Base-by-base conservation (phyloP, 495 filamentous ascomycete species). In the Bathelium albidoporum region DNA sequence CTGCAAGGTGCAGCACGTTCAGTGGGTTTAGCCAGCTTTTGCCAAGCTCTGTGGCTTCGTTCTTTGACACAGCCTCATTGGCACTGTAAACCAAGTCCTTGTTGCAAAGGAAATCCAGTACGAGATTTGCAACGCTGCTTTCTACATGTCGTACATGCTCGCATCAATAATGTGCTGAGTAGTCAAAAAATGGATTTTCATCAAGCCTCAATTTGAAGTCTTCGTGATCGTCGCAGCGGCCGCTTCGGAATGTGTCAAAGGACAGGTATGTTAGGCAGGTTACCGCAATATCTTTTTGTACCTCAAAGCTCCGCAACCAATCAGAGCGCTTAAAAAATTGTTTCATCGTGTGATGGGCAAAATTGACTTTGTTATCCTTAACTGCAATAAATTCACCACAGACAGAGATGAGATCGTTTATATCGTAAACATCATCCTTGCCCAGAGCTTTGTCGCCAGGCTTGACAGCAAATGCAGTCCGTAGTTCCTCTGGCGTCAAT, bases 281-380 rank as follows among this genome's bases (percentile, higher is more conserved):
- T 29, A 20, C 4, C 10, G 49, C 49, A 7, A 55, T 55, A 3
- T 55, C 49, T 11, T 28, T 24, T 20, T 55, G 22, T 1, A 12
- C 36, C 77, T 65, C 2, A 9, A 76, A 70, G 60, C 77, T 75
- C 73, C 73, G 78, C 10, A 61, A 53, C 1, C 61, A 39, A 60
- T 66, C 68, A 20, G 66, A 77, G 26, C 69, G 66, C 28, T 78
- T 70, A 53, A 85, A 78, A 66, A 81, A 86, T 44, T 79, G 75
- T 62, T 83, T 76, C 0, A 81, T 72, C 1, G 83, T 83, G 62
- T 80, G 82, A 68, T 85, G 83, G 11, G 83, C 77, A 11, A 86
- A 71, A 18, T 79, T 71, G 32, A 79, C 73, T 11, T 67, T 34
- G 62, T 75, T 83, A 24, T 76, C 73, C 28, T 75, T 22, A 58